A percentile compares a stretch with the other conserved stretches of the same genome.
phyloP scores from a whole-genome alignment of 495 filamentous ascomycete species.

The Aspergillus olivimuriae region DNA sequence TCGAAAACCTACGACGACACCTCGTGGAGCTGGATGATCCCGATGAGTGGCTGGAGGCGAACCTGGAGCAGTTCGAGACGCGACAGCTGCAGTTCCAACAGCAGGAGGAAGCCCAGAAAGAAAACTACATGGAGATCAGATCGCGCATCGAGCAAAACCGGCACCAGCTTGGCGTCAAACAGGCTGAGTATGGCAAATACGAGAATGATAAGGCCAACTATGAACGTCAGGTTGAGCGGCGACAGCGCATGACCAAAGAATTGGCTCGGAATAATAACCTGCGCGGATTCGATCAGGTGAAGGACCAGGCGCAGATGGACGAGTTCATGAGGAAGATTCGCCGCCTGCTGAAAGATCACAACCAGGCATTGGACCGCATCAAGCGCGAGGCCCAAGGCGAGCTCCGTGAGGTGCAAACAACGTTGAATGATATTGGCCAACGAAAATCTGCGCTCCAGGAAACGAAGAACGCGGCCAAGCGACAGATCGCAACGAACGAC shows the following conservation, averaged over 20 bases:
- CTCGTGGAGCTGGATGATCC: slow-evolving; percentile 71
- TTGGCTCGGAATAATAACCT: slow-evolving; percentile 74
- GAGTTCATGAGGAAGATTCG: slow-evolving; percentile 72
- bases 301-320: slow-evolving; percentile 65
- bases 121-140: slow-evolving; percentile 56
- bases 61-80: slow-evolving; percentile 76
- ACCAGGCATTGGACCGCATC: slow-evolving; percentile 64
- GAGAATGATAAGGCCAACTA: slow-evolving; percentile 83
- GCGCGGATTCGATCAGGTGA: slow-evolving; percentile 71
- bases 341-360: slow-evolving; percentile 72
- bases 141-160: slow-evolving; percentile 54
- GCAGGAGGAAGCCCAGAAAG: slow-evolving; percentile 55
- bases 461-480: slow-evolving; percentile 60
- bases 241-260: slow-evolving; percentile 68
- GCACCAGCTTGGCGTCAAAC: slow-evolving; percentile 57
- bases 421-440: slow-evolving; percentile 62
- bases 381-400: slow-evolving; percentile 65
- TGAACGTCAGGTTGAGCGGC: slow-evolving; percentile 65
- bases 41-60: slow-evolving; percentile 69
- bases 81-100: slow-evolving; percentile 56
- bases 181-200: slow-evolving; percentile 74
- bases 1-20: slow-evolving; percentile 60
- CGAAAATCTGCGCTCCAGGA: slow-evolving; percentile 61
- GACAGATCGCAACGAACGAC: slow-evolving; percentile 65
- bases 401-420: slow-evolving; percentile 56